These are phyloP conservation scores for Lentinus brumalis DNA, from an alignment of 768 basidiomycete genomes.

Conservation along the genomic window DNA sequence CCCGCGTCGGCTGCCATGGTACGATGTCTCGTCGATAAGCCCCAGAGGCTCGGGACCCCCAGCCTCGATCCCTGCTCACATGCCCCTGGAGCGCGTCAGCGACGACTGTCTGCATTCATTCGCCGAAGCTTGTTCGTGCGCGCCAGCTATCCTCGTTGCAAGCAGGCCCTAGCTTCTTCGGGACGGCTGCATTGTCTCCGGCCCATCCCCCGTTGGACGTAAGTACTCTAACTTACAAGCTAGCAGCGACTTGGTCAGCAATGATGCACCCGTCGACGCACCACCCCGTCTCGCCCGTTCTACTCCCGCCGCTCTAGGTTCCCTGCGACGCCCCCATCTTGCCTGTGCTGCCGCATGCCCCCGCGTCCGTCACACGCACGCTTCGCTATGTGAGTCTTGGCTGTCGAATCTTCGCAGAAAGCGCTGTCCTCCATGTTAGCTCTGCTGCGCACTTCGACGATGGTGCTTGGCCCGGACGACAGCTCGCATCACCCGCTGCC, in stretches of 20 bases:
- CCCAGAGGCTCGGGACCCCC: constrained; percentile 7
- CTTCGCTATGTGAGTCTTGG: not conserved
- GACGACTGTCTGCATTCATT: constrained; percentile 10
- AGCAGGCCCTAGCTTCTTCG: no score
- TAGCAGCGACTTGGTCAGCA: no score
- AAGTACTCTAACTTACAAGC: no score
- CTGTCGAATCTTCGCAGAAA: not conserved
- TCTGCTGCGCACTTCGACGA: not conserved
- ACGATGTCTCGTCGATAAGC: constrained; percentile 16
- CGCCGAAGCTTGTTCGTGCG: not conserved
- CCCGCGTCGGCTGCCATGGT: not conserved
- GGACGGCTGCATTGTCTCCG: no score
- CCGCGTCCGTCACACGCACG: not conserved
- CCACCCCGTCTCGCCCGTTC: not conserved
- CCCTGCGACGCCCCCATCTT: not conserved
- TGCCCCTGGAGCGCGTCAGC: constrained; percentile 4
- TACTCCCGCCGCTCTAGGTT: not conserved
- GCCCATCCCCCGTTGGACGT: no score
- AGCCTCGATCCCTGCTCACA: constrained; percentile 11
- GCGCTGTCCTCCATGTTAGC: not conserved
- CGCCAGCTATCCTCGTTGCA: not conserved
- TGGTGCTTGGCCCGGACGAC: no score
- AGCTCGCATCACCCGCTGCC: no score
- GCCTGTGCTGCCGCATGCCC: not conserved
- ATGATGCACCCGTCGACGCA: no score